These are phyloP conservation scores for Selaginella tamariscina DNA, from an alignment of 75 land plant species.

Conservation along the genomic window DNA sequence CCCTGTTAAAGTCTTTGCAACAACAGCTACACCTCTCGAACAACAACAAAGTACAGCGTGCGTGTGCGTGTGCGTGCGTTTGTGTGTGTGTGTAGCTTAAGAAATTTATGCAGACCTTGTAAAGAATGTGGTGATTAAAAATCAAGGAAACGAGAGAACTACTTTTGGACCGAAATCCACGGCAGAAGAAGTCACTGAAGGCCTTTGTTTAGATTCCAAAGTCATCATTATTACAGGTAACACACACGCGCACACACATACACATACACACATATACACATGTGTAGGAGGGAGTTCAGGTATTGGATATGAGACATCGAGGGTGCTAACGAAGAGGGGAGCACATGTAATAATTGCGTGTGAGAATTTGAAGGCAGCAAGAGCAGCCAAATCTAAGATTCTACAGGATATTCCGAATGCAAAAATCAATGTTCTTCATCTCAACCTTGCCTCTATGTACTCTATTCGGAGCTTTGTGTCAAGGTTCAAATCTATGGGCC, in stretches of 20 bases:
- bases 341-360: not conserved
- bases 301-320: not conserved
- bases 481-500: slow-evolving; percentile 35
- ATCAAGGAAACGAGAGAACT: not conserved
- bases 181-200: slow-evolving; percentile 61
- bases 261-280: too few species aligned
- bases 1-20: not conserved
- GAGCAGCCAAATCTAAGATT: slow-evolving; percentile 14
- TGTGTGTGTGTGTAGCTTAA: too few species aligned
- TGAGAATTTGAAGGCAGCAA: not conserved
- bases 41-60: too few species aligned
- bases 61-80: too few species aligned
- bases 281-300: not conserved
- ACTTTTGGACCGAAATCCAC: slow-evolving; percentile 76
- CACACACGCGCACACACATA: too few species aligned
- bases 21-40: not conserved
- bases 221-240: slow-evolving; percentile 75
- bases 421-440: slow-evolving; percentile 36
- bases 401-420: slow-evolving; percentile 12
- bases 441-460: slow-evolving; percentile 57
- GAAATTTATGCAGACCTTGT: not conserved
- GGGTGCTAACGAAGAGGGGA: not conserved
- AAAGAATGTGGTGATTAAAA: not conserved
- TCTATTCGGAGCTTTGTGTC: slow-evolving; percentile 48
- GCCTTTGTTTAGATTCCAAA: slow-evolving; percentile 25